phyloP scores from a whole-genome alignment of 2,329 filamentous ascomycete species.

The Fusarium humuli region DNA sequence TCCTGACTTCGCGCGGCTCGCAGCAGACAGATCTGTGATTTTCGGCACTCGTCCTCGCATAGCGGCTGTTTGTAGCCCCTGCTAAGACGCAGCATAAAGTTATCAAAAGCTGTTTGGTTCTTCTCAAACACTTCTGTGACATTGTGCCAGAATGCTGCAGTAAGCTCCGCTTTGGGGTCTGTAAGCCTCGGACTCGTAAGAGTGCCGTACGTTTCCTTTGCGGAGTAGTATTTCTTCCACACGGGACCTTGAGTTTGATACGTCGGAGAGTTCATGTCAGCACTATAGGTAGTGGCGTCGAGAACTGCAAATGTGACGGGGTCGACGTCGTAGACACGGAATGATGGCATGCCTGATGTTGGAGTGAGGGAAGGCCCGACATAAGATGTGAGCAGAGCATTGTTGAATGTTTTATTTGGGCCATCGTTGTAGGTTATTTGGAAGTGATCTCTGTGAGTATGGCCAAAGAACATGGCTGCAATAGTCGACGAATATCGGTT shows the following conservation, averaged over 20 bases:
- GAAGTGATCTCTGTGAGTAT: constrained; percentile 69
- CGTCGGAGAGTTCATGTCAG: constrained; percentile 60
- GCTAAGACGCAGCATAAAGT: constrained; percentile 60
- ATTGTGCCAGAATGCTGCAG: constrained; percentile 69
- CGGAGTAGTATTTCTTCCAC: constrained; percentile 69
- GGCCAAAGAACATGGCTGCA: constrained; percentile 67
- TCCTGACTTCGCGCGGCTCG: constrained; percentile 64
- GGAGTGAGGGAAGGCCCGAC: constrained; percentile 66
- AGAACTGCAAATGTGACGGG: constrained; percentile 66
- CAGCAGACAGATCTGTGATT: constrained; percentile 63
- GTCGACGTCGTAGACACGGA: constrained; percentile 69
- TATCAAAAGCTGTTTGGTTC: constrained; percentile 57
- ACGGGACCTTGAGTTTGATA: constrained; percentile 59
- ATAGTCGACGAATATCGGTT: constrained; percentile 66
- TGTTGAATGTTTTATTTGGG: constrained; percentile 52
- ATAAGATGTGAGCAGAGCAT: constrained; percentile 64
- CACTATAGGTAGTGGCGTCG: constrained; percentile 65
- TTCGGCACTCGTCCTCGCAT: constrained; percentile 59
- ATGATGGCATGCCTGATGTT: constrained; percentile 66
- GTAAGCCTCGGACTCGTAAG: constrained; percentile 56
- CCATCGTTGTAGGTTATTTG: constrained; percentile 66
- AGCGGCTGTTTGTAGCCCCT: constrained; percentile 57
- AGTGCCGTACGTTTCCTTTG: constrained; percentile 64
- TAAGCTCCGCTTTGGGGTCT: constrained; percentile 58
- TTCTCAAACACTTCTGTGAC: constrained; percentile 62